Evolutionary conservation across 306 rosid genomes (phyloP).

Genomic region (Inga leiocalycina): DNA sequence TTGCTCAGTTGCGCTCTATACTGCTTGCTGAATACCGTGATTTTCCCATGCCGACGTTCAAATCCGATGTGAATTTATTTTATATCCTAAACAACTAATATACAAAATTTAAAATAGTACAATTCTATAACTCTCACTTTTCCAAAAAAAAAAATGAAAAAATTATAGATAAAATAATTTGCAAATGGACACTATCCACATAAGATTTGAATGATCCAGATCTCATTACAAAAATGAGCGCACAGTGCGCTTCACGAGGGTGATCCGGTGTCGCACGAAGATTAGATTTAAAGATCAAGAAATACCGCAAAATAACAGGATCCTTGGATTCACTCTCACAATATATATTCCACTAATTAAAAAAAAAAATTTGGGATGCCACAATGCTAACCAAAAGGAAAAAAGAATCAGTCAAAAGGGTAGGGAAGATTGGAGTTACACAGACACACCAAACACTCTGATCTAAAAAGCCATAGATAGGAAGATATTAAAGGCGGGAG

Average conservation of each 20-base stretch:
- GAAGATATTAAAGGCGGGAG: background rate
- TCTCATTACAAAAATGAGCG: background rate
- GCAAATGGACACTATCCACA: background rate
- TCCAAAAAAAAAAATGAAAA: background rate
- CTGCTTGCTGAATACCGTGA: background rate
- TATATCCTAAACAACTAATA: background rate
- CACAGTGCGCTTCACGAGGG: background rate
- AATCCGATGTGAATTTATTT: background rate
- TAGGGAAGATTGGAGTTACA: background rate
- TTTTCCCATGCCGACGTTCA: background rate
- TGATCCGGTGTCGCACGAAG: background rate
- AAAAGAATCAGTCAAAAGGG: background rate
- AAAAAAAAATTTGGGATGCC: background rate
- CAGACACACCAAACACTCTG: background rate
- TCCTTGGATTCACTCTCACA: background rate
- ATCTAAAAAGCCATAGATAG: background rate
- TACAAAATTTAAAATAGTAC: no score
- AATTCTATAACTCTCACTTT: background rate
- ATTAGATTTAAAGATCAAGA: background rate
- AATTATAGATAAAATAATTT: background rate
- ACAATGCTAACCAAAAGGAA: background rate
- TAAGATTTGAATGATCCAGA: background rate
- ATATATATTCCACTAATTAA: background rate
- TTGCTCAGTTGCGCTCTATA: background rate
- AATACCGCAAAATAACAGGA: background rate